Evolutionary conservation across 1,284 basidiomycete species (phyloP).

Genomic region (Malassezia vespertilionis): DNA sequence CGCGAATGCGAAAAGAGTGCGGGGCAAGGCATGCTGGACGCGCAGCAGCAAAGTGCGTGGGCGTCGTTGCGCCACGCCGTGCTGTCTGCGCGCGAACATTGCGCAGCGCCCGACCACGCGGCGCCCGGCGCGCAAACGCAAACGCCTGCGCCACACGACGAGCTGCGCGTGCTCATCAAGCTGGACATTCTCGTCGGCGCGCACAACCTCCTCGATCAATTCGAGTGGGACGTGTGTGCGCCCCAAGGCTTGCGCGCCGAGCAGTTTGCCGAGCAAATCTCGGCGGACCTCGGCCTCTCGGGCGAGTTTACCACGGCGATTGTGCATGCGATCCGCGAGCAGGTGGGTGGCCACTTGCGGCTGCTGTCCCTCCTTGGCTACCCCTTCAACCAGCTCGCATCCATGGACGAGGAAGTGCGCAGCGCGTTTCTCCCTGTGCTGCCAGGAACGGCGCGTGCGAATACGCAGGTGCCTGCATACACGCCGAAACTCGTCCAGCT

Average conservation of each 20-base stretch:
- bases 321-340: conserved; percentile 88
- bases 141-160: conserved; percentile 41
- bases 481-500: conserved; percentile 82
- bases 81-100: neutral
- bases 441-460: conserved; percentile 7
- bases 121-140: conserved; percentile 18
- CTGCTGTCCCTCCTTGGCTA: conserved; percentile 85
- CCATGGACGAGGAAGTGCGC: conserved; percentile 84
- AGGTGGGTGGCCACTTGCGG: conserved; percentile 80
- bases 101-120: conserved; percentile 53
- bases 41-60: conserved; percentile 4
- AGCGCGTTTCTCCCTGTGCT: conserved; percentile 75
- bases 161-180: conserved; percentile 84
- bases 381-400: conserved; percentile 63
- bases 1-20: conserved; percentile 1
- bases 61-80: neutral
- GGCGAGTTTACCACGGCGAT: conserved; percentile 85
- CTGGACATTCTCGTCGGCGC: conserved; percentile 90
- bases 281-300: conserved; percentile 72
- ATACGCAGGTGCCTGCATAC: conserved; percentile 51
- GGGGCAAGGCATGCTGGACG: conserved; percentile 7
- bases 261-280: conserved; percentile 78
- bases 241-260: conserved; percentile 71
- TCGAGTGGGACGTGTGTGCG: conserved; percentile 86
- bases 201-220: conserved; percentile 87